Conservation (phyloP, 2,329 filamentous ascomycete species). For the Penicillium verrucosum region DNA sequence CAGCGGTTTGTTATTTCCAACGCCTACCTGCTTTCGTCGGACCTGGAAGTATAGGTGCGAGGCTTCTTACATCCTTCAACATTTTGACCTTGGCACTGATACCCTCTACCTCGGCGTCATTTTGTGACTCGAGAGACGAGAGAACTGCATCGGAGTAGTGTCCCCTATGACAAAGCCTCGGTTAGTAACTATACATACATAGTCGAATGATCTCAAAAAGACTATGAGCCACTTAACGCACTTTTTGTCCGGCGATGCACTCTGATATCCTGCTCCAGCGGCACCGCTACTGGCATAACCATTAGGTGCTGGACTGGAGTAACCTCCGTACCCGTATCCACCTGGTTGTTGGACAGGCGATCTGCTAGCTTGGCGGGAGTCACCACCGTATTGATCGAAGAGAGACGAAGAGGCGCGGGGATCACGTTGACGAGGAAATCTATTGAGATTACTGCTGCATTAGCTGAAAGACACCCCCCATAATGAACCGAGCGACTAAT, state of each 20-base stretch:
- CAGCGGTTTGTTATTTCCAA: neutral
- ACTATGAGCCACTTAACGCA: too few relatives aligned
- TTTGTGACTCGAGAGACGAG: constrained; percentile 92
- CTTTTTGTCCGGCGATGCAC: constrained; percentile 70
- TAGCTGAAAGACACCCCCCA: neutral
- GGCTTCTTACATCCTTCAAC: constrained; percentile 71
- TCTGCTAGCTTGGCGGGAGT: constrained; percentile 42
- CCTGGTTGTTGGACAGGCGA: constrained; percentile 48
- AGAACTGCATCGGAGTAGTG: constrained; percentile 92
- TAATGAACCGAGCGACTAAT: constrained; percentile 1
- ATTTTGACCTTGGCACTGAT: constrained; percentile 85
- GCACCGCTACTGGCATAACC: constrained; percentile 26
- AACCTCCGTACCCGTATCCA: constrained; percentile 46
- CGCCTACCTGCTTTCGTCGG: neutral
- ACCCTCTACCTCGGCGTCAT: constrained; percentile 84
- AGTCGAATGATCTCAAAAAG: too few relatives aligned
- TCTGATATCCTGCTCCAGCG: constrained; percentile 44
- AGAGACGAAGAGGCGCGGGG: constrained; percentile 68
- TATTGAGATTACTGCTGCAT: constrained; percentile 29
- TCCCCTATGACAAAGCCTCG: constrained; percentile 53
- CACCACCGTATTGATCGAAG: constrained; percentile 69
- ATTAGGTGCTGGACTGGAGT: constrained; percentile 26
- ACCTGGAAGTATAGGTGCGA: constrained; percentile 16
- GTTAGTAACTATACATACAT: neutral
- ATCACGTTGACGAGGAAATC: constrained; percentile 64